Percentiles rank a stretch among this genome's conserved stretches.
These are phyloP conservation scores for Cymodocea nodosa DNA, from an alignment of 116 monocot genomes.

Conservation along the genomic window DNA sequence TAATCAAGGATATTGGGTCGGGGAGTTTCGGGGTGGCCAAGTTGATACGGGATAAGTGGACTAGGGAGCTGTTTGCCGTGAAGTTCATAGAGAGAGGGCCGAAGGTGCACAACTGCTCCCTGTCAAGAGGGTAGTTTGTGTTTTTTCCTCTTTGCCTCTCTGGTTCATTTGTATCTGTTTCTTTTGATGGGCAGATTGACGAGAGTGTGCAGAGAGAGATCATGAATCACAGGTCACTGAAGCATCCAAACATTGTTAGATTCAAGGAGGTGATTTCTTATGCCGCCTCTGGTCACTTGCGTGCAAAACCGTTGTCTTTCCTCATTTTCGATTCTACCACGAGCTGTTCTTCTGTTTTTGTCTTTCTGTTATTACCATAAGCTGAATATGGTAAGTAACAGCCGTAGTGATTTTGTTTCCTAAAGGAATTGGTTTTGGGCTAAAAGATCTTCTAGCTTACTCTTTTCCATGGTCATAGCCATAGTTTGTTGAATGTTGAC, in stretches of 20 bases:
- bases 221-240: slow-evolving; percentile 66
- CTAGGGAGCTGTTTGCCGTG: slow-evolving; percentile 60
- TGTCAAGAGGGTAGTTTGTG: not conserved
- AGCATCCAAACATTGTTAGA: slow-evolving; percentile 71
- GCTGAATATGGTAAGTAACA: too few species aligned
- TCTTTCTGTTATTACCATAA: too few species aligned
- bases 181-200: slow-evolving; percentile 46
- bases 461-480: too few species aligned
- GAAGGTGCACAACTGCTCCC: slow-evolving; percentile 12
- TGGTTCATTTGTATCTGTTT: not conserved
- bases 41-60: slow-evolving; percentile 47
- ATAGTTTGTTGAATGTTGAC: too few species aligned
- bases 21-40: slow-evolving; percentile 89
- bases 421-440: too few species aligned
- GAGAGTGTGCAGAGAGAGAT: slow-evolving; percentile 80
- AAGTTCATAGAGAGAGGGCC: slow-evolving; percentile 68
- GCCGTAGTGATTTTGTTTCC: too few species aligned
- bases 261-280: slow-evolving; percentile 57
- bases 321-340: not conserved
- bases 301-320: not conserved
- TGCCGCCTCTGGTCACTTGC: not conserved
- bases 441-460: too few species aligned
- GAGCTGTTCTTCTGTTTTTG: too few species aligned
- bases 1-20: slow-evolving; percentile 62
- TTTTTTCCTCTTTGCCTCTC: not conserved